Conservation (phyloP, 164 flowering plant genomes). For the Chloranthus sessilifolius region DNA sequence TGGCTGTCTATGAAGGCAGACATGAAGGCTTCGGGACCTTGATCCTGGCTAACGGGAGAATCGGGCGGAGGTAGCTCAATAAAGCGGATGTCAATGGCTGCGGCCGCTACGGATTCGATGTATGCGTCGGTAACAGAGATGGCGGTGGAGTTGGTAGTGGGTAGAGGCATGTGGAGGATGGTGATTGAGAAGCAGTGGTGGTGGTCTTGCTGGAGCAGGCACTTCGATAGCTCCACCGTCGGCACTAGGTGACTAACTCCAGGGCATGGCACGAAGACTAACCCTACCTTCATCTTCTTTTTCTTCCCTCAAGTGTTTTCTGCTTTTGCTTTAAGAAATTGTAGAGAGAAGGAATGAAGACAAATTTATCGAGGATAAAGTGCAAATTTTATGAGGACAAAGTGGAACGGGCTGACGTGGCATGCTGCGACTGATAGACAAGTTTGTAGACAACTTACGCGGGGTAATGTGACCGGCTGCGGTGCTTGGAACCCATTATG, state of each 20-base stretch:
- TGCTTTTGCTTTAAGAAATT: too few species aligned
- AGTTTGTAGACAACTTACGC: too few species aligned
- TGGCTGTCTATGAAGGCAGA: not conserved
- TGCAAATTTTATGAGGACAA: too few species aligned
- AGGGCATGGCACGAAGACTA: not conserved
- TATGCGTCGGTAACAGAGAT: not conserved
- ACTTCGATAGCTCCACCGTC: not conserved
- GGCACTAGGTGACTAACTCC: conserved; percentile 1
- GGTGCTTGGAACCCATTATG: too few species aligned
- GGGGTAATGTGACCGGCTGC: too few species aligned
- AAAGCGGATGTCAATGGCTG: not conserved
- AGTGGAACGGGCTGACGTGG: too few species aligned
- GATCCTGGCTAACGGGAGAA: too few species aligned
- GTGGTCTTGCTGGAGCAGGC: not conserved
- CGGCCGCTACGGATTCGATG: not conserved
- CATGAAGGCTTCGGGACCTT: not conserved
- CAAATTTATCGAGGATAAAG: too few species aligned
- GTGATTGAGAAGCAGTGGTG: not conserved
- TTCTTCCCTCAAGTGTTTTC: conserved; percentile 37
- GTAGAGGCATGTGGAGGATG: conserved; percentile 4
- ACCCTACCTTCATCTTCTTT: not conserved
- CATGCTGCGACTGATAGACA: too few species aligned
- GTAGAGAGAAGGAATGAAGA: too few species aligned
- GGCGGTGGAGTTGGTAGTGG: not conserved
- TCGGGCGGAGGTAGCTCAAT: not conserved